Evolutionary conservation across 2,329 filamentous ascomycete species (phyloP).

Genomic region (Alternaria sp.): DNA sequence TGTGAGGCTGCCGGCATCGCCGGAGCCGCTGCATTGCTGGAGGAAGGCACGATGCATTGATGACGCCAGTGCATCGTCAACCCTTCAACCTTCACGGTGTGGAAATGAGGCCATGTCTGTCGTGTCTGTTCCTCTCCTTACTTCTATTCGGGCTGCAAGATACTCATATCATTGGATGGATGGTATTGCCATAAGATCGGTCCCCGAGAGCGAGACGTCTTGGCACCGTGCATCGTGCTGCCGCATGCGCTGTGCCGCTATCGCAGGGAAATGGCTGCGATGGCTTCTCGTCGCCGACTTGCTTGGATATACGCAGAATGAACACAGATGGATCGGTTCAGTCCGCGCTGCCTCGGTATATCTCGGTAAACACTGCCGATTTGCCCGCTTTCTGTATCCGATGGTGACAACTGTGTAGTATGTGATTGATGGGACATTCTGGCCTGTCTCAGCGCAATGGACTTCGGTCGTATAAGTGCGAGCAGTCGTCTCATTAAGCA

Average conservation of each 20-base stretch:
- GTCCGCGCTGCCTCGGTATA: not conserved
- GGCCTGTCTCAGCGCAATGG: not conserved
- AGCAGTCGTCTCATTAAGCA: not conserved
- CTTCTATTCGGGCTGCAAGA: not conserved
- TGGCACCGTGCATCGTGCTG: not conserved
- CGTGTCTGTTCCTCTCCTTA: not conserved
- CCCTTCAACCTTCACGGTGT: not conserved
- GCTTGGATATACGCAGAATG: not conserved
- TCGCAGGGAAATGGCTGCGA: not conserved
- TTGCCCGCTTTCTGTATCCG: not conserved
- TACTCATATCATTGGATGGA: not conserved
- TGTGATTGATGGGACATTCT: not conserved
- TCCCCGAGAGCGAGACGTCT: not conserved
- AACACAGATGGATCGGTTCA: not conserved
- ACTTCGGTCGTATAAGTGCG: not conserved
- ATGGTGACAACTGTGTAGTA: not conserved
- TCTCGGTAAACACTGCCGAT: not conserved
- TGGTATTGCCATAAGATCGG: not conserved
- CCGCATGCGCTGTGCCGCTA: not conserved
- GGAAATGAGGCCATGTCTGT: not conserved
- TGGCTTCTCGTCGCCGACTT: not conserved
- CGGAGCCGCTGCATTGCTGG: not conserved
- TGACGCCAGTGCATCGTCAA: not conserved
- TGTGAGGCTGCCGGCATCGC: not conserved
- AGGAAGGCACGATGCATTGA: slow-evolving; percentile 9